Base-by-base conservation (phyloP, 2,329 filamentous ascomycete genomes). In the Epichloe hybrida region DNA sequence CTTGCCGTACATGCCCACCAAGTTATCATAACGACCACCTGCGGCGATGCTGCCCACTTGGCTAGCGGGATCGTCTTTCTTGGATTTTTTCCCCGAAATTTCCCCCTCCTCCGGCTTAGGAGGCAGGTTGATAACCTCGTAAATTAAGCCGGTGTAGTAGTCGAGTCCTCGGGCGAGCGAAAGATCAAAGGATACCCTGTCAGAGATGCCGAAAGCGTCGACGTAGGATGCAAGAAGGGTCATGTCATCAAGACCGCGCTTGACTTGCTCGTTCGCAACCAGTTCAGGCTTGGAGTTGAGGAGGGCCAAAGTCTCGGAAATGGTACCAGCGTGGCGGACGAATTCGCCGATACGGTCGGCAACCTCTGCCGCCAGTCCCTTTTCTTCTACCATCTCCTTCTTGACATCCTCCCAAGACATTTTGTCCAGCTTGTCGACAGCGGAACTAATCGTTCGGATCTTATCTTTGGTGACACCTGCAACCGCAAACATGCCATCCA, bases 341-440 rank as follows among this genome's bases (percentile, higher is more conserved):
- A 84, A 95, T 62, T 83, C 80, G 59, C 89, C 88, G 60, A 96
- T 95, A 62, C 81, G 84, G 69, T 96, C 89, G 45, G 91, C 91
- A 34, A 91, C 80, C 13, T 80, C 82, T 23, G 74, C 72, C 41
- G 81, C 78, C 2, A 97, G 74, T 0, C 88, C 89, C 72, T 96
- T 96, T 56, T 94, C 86, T 58, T 91, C 86, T 0, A 86, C 84
- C 90, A 96, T 96, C 66, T 96, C 90, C 66, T 85, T 86, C 66
- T 84, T 82, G 50, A 96, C 91, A 56, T 95, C 89, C 35, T 77
- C 78, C 91, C 90, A 96, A 1, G 89, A 85, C 62, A 84, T 73
- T 72, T 97, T 97, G 69, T 96, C 91, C 50, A 97, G 74, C 73
- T 97, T 97, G 72, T 97, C 91, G 45, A 97, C 90, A 2, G 91